These are phyloP conservation scores for Eucalyptus marginata DNA, from an alignment of 345 rosid genomes.

Conservation along the genomic window DNA sequence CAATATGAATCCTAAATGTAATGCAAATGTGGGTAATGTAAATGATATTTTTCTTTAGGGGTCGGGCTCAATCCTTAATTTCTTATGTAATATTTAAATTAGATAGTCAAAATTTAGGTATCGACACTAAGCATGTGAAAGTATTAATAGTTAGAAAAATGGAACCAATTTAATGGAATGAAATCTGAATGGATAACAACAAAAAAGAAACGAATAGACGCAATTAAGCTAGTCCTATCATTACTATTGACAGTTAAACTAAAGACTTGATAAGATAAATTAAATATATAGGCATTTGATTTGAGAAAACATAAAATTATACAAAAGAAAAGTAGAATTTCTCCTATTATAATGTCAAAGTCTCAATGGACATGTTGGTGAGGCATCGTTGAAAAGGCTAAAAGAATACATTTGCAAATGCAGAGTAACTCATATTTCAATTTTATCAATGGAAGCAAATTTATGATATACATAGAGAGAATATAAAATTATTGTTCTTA, in stretches of 20 bases:
- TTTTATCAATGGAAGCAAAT: not conserved
- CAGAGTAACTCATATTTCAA: not conserved
- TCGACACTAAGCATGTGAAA: too few relatives aligned
- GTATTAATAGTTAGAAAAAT: too few relatives aligned
- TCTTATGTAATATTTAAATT: too few relatives aligned
- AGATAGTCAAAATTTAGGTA: too few relatives aligned
- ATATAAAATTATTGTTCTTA: not conserved
- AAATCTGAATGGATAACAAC: not conserved
- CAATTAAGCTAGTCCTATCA: not conserved
- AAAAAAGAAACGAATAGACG: too few relatives aligned
- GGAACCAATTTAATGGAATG: not conserved
- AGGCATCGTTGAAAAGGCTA: not conserved
- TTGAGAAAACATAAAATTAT: not conserved
- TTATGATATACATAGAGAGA: not conserved
- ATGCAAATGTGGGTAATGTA: too few relatives aligned
- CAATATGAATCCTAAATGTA: too few relatives aligned
- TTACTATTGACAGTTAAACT: not conserved
- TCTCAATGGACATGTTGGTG: not conserved
- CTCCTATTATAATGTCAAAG: not conserved
- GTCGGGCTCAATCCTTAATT: too few relatives aligned
- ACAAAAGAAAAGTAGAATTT: not conserved
- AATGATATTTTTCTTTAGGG: too few relatives aligned
- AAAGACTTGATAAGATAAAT: too few relatives aligned
- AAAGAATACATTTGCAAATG: not conserved
- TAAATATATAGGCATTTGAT: not conserved